A percentile compares a stretch with the other conserved stretches of the same genome.
These are phyloP conservation scores for Auricularia sp. DNA, from an alignment of 768 basidiomycete genomes.

Conservation along the genomic window DNA sequence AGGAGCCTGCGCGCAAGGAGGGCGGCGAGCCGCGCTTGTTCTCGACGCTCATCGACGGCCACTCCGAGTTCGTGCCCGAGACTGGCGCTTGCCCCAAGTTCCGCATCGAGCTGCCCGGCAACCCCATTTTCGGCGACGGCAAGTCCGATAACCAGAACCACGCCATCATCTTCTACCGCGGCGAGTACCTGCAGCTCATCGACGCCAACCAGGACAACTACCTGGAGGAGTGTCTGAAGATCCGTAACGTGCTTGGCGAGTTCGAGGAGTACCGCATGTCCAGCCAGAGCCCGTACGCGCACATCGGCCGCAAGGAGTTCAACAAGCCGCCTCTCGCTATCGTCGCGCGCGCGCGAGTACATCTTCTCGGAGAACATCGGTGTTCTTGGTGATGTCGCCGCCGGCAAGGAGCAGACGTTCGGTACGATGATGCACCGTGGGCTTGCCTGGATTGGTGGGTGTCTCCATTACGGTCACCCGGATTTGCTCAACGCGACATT, in stretches of 20 bases:
- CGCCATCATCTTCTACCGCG: conserved; percentile 97
- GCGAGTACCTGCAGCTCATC: conserved; percentile 97
- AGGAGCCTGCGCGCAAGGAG: no score
- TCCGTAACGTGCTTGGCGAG: no score
- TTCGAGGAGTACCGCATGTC: no score
- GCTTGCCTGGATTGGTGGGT: conserved; percentile 95
- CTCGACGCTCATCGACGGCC: no score
- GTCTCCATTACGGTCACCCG: conserved; percentile 97
- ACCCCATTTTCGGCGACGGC: no score
- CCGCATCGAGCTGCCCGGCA: no score
- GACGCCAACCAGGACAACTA: conserved; percentile 99
- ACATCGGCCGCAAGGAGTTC: no score
- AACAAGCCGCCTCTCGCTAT: no score
- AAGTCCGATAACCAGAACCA: conserved; percentile 99
- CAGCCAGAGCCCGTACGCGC: no score
- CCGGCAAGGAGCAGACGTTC: conserved; percentile 99
- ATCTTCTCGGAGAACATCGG: conserved; percentile 99
- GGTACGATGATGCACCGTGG: conserved; percentile 94
- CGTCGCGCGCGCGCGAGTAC: conserved; percentile 97
- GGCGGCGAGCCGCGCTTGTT: no score
- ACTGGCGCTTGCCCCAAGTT: no score
- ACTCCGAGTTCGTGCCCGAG: no score
- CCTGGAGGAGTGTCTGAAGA: conserved; percentile 98
- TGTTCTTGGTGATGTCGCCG: conserved; percentile 95
- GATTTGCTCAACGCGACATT: conserved; percentile 97